phyloP scores from a whole-genome alignment of 176 grass and related monocot species.

The Aegilops bicornis region DNA sequence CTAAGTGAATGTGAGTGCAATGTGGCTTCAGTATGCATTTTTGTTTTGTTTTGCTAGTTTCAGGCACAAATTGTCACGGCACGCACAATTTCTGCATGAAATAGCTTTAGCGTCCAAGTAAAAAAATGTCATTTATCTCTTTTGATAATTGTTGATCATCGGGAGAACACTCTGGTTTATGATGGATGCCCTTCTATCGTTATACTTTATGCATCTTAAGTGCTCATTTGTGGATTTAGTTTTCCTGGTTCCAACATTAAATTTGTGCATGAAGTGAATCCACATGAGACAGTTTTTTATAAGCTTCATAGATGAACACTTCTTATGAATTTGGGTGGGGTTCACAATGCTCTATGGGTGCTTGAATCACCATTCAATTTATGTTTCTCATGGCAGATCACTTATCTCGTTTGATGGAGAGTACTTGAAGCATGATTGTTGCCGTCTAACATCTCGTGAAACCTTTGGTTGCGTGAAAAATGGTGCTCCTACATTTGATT shows the following conservation, averaged over 20 bases:
- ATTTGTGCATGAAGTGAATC: slow-evolving; percentile 22
- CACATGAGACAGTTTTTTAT: background rate
- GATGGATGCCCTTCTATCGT: background rate
- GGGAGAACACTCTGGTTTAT: background rate
- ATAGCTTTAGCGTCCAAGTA: background rate
- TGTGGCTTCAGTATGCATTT: background rate
- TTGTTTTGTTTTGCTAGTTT: background rate
- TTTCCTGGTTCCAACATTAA: background rate
- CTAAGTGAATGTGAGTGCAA: background rate
- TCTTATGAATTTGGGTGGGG: background rate
- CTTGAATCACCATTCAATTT: slow-evolving; percentile 6
- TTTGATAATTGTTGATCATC: background rate
- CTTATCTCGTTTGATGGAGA: slow-evolving; percentile 91
- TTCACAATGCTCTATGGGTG: background rate
- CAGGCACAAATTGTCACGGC: background rate
- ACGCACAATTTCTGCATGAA: background rate
- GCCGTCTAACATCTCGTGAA: slow-evolving; percentile 31
- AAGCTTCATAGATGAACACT: background rate
- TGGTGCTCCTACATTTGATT: slow-evolving; percentile 29
- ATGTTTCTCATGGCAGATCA: slow-evolving; percentile 61
- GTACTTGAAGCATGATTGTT: slow-evolving; percentile 73
- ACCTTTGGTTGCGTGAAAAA: slow-evolving; percentile 19
- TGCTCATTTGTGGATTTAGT: background rate
- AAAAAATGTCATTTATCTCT: background rate
- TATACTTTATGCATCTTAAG: background rate